phyloP scores from a whole-genome alignment of 192 early-diverging fungal genomes.

The Backusella tarrabulga region DNA sequence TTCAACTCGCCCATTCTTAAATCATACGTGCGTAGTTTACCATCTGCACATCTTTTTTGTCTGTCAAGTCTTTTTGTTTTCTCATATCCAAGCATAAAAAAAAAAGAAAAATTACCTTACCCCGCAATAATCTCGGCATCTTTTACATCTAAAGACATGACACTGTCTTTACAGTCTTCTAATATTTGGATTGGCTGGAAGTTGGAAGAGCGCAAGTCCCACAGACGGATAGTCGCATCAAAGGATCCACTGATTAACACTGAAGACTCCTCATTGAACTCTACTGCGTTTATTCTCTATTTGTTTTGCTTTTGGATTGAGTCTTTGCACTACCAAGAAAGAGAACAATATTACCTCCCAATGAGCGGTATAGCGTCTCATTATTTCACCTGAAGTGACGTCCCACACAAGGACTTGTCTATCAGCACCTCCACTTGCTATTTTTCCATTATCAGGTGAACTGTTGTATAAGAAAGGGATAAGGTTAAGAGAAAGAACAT shows the following conservation, averaged over 20 bases:
- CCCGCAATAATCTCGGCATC: slow-evolving; percentile 75
- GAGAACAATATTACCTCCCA: slow-evolving; percentile 50
- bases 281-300: slow-evolving; percentile 80
- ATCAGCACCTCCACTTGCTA: slow-evolving; percentile 85
- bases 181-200: slow-evolving; percentile 79
- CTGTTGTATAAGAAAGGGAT: slow-evolving; percentile 14
- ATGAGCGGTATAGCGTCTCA: slow-evolving; percentile 80
- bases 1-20: slow-evolving; percentile 71
- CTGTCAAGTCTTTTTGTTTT: not conserved
- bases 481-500: not conserved
- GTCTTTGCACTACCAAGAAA: not conserved
- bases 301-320: no score
- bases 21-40: slow-evolving; percentile 81
- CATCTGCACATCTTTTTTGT: slow-evolving; percentile 66
- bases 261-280: slow-evolving; percentile 73
- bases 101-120: slow-evolving; percentile 32
- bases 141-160: slow-evolving; percentile 73
- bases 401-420: slow-evolving; percentile 87
- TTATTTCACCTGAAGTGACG: slow-evolving; percentile 65
- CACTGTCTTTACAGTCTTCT: slow-evolving; percentile 82
- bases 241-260: slow-evolving; percentile 78
- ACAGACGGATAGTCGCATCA: slow-evolving; percentile 73
- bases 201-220: slow-evolving; percentile 66
- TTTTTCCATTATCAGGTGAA: slow-evolving; percentile 55
- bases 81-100: not conserved